Base-by-base conservation (phyloP, 139 green algal genomes). In the Asterochloris sp. region DNA sequence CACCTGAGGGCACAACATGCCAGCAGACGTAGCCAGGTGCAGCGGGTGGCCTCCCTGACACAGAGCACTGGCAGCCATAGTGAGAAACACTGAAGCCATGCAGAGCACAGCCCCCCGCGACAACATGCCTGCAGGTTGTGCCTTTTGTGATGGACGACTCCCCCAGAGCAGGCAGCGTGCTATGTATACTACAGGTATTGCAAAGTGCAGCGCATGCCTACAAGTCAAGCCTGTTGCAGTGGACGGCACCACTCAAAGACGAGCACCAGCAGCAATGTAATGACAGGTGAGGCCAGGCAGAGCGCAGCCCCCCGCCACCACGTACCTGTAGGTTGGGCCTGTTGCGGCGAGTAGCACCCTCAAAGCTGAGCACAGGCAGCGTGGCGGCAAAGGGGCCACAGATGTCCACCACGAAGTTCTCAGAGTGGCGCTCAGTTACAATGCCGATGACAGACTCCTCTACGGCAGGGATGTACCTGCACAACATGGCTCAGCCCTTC, bases 391-490 rank as follows among this genome's bases (percentile, higher is more conserved):
- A 94, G 12, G 94, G 91, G 12, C 74, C 93, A 15, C 85, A 79
- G 69, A 97, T 94, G 89, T 98, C 95, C 12, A 98, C 92, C 0
- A 38, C 81, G 66, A 93, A 96, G 83, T 91, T 92, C 82, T 98
- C 95, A 60, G 81, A 74, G 75, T 93, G 83, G 71, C 88, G 85
- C 62, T 97, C 89, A 0, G 86, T 78, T 9, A 97, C 84, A 10
- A 90, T 86, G 1, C 94, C 95, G 1, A 98, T 71, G 21, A 97
- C 92, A 16, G 86, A 74, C 27, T 98, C 95, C 0, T 89, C 91
- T 19, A 89, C 87, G 0, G 82, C 76, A 23, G 94, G 93, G 2
- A 95, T 93, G 85, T 98, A 98, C 76, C 94, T 96, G 86, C 74
- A 67, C 13, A 26, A 26, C 66, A 62, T 1, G 11, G 26, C 23